These are phyloP conservation scores for Emmonsiellopsis sp. DNA, from an alignment of 2,329 filamentous ascomycete species.

Conservation along the genomic window DNA sequence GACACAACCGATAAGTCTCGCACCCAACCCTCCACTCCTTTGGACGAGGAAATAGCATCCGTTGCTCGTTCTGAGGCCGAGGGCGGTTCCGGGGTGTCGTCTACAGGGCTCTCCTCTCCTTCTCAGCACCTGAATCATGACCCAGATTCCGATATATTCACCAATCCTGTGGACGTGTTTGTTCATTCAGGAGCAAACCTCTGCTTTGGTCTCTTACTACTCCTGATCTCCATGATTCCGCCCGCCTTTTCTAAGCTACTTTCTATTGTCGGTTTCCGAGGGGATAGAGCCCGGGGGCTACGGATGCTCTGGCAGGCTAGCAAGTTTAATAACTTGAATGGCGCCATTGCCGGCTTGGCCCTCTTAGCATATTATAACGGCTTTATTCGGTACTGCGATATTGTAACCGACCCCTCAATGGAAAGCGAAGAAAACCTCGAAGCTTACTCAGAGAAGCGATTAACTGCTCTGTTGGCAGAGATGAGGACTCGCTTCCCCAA, in stretches of 20 bases:
- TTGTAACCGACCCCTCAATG: conserved; percentile 51
- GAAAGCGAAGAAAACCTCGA: conserved; percentile 49
- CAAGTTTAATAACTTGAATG: conserved; percentile 78
- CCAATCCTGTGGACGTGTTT: conserved; percentile 72
- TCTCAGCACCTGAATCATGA: conserved; percentile 25
- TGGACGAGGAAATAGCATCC: neutral
- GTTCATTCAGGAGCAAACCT: conserved; percentile 82
- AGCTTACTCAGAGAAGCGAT: conserved; percentile 63
- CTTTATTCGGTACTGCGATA: conserved; percentile 78
- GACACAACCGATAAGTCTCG: neutral
- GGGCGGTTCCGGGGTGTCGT: neutral
- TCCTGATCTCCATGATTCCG: conserved; percentile 87
- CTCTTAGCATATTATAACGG: conserved; percentile 83
- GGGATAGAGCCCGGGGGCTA: conserved; percentile 74
- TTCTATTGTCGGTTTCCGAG: conserved; percentile 81
- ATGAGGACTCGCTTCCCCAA: conserved; percentile 75
- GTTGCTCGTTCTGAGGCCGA: neutral
- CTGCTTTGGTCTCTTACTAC: conserved; percentile 76
- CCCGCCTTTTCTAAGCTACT: conserved; percentile 82
- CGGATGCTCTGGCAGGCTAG: conserved; percentile 86
- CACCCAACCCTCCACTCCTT: neutral
- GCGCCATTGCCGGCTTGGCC: conserved; percentile 76
- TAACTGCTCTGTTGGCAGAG: conserved; percentile 56
- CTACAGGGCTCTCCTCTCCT: neutral
- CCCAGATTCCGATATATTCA: conserved; percentile 56